A percentile compares a stretch with the other conserved stretches of the same genome.
Evolutionary conservation across 148 eudicot species (phyloP).

Genomic region (Fagopyrum tataricum): DNA sequence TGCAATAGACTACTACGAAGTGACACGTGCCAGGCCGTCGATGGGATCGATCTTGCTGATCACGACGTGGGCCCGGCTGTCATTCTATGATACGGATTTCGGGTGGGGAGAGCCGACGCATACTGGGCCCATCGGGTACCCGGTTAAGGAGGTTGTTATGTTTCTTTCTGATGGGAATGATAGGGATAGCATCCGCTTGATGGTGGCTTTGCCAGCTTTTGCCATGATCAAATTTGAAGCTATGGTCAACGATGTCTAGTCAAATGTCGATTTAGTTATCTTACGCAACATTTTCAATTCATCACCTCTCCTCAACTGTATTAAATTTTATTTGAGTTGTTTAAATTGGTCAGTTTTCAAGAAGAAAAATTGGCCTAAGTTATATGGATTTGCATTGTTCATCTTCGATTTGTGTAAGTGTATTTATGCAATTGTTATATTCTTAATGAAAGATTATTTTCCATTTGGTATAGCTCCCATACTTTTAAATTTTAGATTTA

Average conservation of each 20-base stretch:
- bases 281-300: no score
- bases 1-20: constrained; percentile 42
- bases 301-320: no score
- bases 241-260: constrained; percentile 17
- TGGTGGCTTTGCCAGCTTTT: constrained; percentile 36
- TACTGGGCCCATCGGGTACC: constrained; percentile 31
- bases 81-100: constrained; percentile 42
- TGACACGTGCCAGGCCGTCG: constrained; percentile 34
- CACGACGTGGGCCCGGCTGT: constrained; percentile 44
- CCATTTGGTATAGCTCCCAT: no score
- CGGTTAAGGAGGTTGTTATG: constrained; percentile 18
- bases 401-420: no score
- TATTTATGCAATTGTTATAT: no score
- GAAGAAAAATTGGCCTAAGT: no score
- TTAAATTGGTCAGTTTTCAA: no score
- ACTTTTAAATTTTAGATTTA: no score
- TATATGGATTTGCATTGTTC: no score
- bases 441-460: no score
- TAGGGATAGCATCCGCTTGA: constrained; percentile 32
- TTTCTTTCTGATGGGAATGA: constrained; percentile 31
- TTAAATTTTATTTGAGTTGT: no score
- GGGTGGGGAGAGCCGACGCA: constrained; percentile 50
- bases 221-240: constrained; percentile 36
- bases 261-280: not conserved
- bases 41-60: constrained; percentile 37